A percentile compares a stretch with the other conserved stretches of the same genome.
These are phyloP conservation scores for Aleurites moluccanus DNA, from an alignment of 441 rosid species.

Conservation along the genomic window DNA sequence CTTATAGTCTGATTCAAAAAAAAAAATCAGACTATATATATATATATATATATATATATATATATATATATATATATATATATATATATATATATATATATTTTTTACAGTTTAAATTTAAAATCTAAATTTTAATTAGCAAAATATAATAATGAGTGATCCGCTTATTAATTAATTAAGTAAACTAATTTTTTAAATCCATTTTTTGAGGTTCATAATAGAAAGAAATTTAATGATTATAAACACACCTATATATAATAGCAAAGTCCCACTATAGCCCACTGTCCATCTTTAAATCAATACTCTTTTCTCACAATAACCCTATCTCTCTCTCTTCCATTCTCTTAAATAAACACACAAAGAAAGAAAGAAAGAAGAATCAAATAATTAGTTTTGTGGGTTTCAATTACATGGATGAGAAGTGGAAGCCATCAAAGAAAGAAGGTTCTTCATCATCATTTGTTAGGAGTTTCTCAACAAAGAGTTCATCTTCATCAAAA, in stretches of 20 bases:
- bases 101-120: no score
- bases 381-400: background rate
- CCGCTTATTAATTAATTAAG: no score
- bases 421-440: slow-evolving; percentile 75
- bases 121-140: no score
- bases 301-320: slow-evolving; percentile 16
- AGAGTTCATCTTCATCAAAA: slow-evolving; percentile 56
- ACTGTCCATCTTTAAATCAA: slow-evolving; percentile 17
- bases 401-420: slow-evolving; percentile 61
- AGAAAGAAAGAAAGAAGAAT: slow-evolving; percentile 21
- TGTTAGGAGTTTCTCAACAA: slow-evolving; percentile 75
- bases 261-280: slow-evolving; percentile 27
- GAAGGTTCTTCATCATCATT: slow-evolving; percentile 50
- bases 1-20: no score
- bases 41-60: no score
- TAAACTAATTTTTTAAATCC: no score
- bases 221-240: background rate
- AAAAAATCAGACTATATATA: no score
- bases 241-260: slow-evolving; percentile 21
- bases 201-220: background rate
- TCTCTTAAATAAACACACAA: slow-evolving; percentile 17
- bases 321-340: slow-evolving; percentile 20
- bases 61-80: no score
- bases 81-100: no score
- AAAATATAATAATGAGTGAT: no score